Conservation (phyloP, 352 stramenopile genomes). For the Thalassiosira hispida region DNA sequence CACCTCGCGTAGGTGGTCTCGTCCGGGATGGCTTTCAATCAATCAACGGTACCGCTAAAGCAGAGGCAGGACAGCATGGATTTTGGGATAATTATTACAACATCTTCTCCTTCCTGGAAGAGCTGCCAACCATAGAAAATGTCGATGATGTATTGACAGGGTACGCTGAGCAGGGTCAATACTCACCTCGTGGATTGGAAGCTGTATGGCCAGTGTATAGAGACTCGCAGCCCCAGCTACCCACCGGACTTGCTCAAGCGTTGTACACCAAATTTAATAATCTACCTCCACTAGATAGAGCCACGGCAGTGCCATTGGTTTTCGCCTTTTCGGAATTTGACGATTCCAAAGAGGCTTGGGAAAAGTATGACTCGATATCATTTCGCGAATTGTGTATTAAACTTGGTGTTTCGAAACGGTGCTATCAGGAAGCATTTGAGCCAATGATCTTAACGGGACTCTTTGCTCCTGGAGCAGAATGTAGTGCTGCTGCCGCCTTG, state of each 20-base stretch:
- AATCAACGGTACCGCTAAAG: slow-evolving; percentile 29
- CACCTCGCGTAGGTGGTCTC: slow-evolving; percentile 59
- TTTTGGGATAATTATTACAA: slow-evolving; percentile 83
- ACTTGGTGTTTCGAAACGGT: slow-evolving; percentile 67
- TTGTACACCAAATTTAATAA: slow-evolving; percentile 71
- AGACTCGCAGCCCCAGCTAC: slow-evolving; percentile 40
- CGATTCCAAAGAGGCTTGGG: slow-evolving; percentile 60
- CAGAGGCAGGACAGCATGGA: slow-evolving; percentile 78
- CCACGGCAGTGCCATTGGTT: slow-evolving; percentile 64
- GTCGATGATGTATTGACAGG: slow-evolving; percentile 64
- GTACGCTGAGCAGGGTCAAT: slow-evolving; percentile 77
- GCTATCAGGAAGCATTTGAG: slow-evolving; percentile 84
- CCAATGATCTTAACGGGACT: slow-evolving; percentile 83
- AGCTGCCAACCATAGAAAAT: slow-evolving; percentile 26
- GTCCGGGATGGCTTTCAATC: slow-evolving; percentile 71
- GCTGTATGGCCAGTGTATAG: slow-evolving; percentile 80
- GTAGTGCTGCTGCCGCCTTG: slow-evolving; percentile 76
- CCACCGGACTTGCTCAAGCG: slow-evolving; percentile 75
- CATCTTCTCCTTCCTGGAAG: slow-evolving; percentile 70
- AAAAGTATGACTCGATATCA: slow-evolving; percentile 76
- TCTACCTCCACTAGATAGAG: slow-evolving; percentile 54
- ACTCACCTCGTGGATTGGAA: slow-evolving; percentile 73
- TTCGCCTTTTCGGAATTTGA: slow-evolving; percentile 81
- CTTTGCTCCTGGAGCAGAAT: slow-evolving; percentile 81
- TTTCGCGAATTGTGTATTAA: slow-evolving; percentile 79